These are phyloP conservation scores for Sporobolomyces phaffii DNA, from an alignment of 768 basidiomycete species.

Conservation along the genomic window DNA sequence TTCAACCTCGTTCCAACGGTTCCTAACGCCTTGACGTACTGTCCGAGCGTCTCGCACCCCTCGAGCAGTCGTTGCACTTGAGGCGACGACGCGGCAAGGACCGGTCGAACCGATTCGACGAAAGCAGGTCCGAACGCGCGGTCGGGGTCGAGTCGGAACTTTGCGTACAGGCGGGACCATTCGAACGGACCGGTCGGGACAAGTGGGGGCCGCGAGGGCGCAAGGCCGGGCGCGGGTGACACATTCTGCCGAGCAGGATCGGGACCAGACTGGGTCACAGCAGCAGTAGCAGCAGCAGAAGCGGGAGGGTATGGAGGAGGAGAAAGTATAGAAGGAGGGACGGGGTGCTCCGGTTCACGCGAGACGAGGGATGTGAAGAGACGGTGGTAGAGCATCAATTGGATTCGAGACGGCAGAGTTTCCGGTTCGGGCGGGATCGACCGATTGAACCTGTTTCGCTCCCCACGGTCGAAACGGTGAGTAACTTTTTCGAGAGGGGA, in stretches of 20 bases:
- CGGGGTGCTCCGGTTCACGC: slow-evolving; percentile 42
- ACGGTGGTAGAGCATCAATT: slow-evolving; percentile 71
- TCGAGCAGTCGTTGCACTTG: slow-evolving; percentile 55
- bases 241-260: too few species aligned
- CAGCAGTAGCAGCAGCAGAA: too few species aligned
- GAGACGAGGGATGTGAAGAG: slow-evolving; percentile 57
- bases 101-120: slow-evolving; percentile 18
- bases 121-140: not conserved
- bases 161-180: too few species aligned
- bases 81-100: slow-evolving; percentile 43
- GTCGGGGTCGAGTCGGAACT: slow-evolving; percentile 1
- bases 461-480: too few species aligned
- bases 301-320: too few species aligned
- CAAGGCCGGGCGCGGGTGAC: too few species aligned
- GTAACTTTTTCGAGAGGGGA: too few species aligned
- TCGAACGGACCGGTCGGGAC: too few species aligned
- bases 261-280: too few species aligned
- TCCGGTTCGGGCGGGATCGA: slow-evolving; percentile 59
- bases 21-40: slow-evolving; percentile 56
- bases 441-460: slow-evolving; percentile 40
- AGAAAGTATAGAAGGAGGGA: slow-evolving; percentile 17
- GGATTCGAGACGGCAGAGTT: slow-evolving; percentile 57
- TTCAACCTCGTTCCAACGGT: slow-evolving; percentile 29
- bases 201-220: too few species aligned
- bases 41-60: slow-evolving; percentile 50